Evolutionary conservation across 345 rosid species (phyloP), one percentile per base, ranked within the genome.

Genomic region (Crucihimalaya himalaica): DNA sequence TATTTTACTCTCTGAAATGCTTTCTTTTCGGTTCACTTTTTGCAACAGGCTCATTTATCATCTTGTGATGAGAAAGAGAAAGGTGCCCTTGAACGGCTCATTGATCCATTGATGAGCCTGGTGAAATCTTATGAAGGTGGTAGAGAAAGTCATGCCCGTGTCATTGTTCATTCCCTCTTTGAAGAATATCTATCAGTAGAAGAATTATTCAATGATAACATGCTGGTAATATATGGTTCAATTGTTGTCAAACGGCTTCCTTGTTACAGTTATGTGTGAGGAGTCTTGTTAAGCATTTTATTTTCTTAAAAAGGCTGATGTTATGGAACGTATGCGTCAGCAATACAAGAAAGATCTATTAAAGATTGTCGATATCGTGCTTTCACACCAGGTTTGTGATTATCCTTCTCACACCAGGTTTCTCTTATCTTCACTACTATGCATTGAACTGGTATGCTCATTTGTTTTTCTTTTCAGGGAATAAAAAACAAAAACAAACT

Each of bases 121-220:
- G 98, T 86, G 27, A 96, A 92, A 81, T 96, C 99, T n/a, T 92
- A 92, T 65, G 99, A 96, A 75, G 99, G 99, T 78, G 99, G 99
- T 66, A 85, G 99, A 82, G 98, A 96, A 80, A 86, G 97, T 67
- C 99, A 96, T 84, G 99, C 99, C 81, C 86, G 96, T 54, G 73
- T 86, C 65, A 96, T 96, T 67, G 99, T 95, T 72, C 97, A 85
- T 67, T 84, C 98, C 72, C 98, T 96, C 82, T 95, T 96, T 72
- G 97, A 89, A 78, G 99, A 89, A 73, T 96, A 96, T 82, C 87
- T 96, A 47, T 89, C 89, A 1, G 91, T 92, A 72, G 99, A 96
- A 79, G 99, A 96, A 80, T 76, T 92, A 80, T 90, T 96, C 76
- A 96, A 88, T 81, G 97, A 96, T 74, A 88, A 92, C 81, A 92